These are phyloP conservation scores for Neurospora sp. DNA, from an alignment of 2,329 filamentous ascomycete species.

Conservation along the genomic window DNA sequence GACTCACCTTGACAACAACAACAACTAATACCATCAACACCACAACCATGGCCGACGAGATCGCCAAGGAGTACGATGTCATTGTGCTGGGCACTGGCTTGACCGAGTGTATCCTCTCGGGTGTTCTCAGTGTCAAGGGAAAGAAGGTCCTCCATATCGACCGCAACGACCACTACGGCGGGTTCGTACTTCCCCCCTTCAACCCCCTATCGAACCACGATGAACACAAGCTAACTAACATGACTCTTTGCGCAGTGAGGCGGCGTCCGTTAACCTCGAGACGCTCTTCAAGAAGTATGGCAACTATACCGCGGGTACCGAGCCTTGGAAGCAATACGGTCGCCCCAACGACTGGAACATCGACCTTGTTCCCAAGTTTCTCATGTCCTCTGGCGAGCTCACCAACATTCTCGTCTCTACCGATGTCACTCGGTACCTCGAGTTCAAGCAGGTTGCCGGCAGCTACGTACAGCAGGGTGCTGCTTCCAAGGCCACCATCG, in stretches of 20 bases:
- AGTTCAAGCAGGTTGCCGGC: conserved; percentile 91
- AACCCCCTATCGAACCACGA: conserved; percentile 10
- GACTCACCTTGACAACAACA: not conserved
- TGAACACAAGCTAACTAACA: conserved; percentile 12
- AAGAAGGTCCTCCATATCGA: conserved; percentile 99
- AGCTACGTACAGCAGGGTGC: conserved; percentile 90
- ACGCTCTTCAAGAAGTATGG: conserved; percentile 95
- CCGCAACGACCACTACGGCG: conserved; percentile 96
- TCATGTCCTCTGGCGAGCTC: conserved; percentile 97
- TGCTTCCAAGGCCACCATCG: conserved; percentile 77
- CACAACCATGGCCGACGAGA: conserved; percentile 74
- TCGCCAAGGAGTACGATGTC: conserved; percentile 97
- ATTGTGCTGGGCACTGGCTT: conserved; percentile 95
- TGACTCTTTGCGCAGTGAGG: conserved; percentile 52
- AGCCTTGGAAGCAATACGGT: conserved; percentile 98
- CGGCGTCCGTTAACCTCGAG: conserved; percentile 94
- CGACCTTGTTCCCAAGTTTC: conserved; percentile 93
- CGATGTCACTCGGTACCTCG: conserved; percentile 79
- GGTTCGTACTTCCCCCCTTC: conserved; percentile 47
- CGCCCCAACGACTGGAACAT: conserved; percentile 99
- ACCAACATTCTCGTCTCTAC: conserved; percentile 98
- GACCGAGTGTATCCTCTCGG: conserved; percentile 98
- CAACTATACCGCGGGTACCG: conserved; percentile 66
- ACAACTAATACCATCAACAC: conserved; percentile 1
- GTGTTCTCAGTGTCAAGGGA: conserved; percentile 94